Evolutionary conservation across 345 rosid genomes (phyloP).

Genomic region (Anastatica hierochuntica): DNA sequence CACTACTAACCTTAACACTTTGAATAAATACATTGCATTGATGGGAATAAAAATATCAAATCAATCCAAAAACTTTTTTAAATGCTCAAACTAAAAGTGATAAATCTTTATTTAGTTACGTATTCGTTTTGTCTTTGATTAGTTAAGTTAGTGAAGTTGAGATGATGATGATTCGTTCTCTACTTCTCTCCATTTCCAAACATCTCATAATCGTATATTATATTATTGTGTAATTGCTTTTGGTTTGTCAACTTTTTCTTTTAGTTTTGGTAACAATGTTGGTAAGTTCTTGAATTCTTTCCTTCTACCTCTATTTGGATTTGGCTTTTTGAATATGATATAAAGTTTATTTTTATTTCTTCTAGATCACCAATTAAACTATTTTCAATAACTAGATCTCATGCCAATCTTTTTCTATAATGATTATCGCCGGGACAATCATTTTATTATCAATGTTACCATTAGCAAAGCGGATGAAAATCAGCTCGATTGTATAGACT

Average conservation of each 20-base stretch:
- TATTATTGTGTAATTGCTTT: slow-evolving; percentile 12
- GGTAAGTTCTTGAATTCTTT: not conserved
- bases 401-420: too few relatives aligned
- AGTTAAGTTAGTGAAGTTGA: slow-evolving; percentile 12
- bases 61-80: not conserved
- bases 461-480: too few relatives aligned
- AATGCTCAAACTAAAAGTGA: slow-evolving; percentile 4
- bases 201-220: too few relatives aligned
- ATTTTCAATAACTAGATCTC: too few relatives aligned
- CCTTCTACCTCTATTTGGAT: not conserved
- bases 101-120: slow-evolving; percentile 14
- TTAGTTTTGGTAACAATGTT: not conserved
- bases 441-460: too few relatives aligned
- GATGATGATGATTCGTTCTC: slow-evolving; percentile 10
- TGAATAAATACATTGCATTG: not conserved
- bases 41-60: not conserved
- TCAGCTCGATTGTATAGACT: too few relatives aligned
- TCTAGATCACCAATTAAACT: not conserved
- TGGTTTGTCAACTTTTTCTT: slow-evolving; percentile 5
- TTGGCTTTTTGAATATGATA: too few relatives aligned
- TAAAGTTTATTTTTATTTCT: not conserved
- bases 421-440: too few relatives aligned
- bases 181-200: not conserved
- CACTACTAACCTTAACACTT: not conserved
- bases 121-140: slow-evolving; percentile 23